Percentiles rank a stretch among this genome's conserved stretches.
Conservation (phyloP, 805 yeast species). For the Kregervanrija fluxuum region DNA sequence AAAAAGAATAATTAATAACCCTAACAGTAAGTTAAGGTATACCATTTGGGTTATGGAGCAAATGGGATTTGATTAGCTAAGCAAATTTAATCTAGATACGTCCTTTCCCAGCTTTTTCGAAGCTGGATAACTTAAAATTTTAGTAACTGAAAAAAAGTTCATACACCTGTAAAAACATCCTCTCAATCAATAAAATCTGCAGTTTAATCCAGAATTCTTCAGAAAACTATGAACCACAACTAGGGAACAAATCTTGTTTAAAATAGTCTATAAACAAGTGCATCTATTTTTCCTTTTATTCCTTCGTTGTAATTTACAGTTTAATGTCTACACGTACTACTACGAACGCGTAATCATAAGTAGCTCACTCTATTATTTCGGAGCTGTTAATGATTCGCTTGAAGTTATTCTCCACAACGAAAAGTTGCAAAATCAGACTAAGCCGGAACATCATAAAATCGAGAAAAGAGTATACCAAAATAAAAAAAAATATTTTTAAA, state of each 20-base stretch:
- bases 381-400: conserved; percentile 30
- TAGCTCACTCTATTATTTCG: conserved; percentile 22
- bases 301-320: not conserved
- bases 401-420: not conserved
- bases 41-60: no score
- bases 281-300: not conserved
- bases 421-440: conserved; percentile 1
- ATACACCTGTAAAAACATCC: not conserved
- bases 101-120: no score
- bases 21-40: no score
- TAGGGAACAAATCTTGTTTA: not conserved
- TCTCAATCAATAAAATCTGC: not conserved
- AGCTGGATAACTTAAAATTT: no score
- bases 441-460: conserved; percentile 2
- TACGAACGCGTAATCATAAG: conserved; percentile 27
- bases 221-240: not conserved
- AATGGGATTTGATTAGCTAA: no score
- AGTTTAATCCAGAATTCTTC: not conserved
- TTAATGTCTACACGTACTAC: not conserved
- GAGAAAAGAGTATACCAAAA: conserved; percentile 1
- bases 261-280: not conserved
- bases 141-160: no score
- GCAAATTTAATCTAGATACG: no score
- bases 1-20: no score
- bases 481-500: not conserved